Evolutionary conservation across 2,329 filamentous ascomycete genomes (phyloP).

Genomic region (Arthroderma sp.): DNA sequence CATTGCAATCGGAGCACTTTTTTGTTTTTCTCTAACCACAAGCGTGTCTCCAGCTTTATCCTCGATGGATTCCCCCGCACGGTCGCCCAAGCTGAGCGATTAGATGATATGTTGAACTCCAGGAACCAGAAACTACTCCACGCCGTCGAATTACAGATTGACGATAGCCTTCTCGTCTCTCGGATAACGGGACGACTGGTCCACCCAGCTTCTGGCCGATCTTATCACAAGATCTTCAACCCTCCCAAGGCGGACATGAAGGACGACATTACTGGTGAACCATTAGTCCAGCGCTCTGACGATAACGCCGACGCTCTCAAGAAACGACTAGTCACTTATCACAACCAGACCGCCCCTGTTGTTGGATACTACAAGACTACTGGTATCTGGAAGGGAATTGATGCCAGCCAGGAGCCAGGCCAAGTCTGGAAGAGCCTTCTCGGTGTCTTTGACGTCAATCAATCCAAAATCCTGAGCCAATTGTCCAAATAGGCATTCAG

Average conservation of each 20-base stretch:
- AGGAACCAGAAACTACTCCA: constrained; percentile 81
- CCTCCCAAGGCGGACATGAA: constrained; percentile 88
- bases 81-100: constrained; percentile 83
- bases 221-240: constrained; percentile 98
- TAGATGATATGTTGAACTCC: constrained; percentile 76
- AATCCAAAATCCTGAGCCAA: constrained; percentile 38
- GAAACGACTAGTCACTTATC: constrained; percentile 89
- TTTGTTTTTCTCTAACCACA: constrained; percentile 5
- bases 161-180: constrained; percentile 82
- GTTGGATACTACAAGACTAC: constrained; percentile 95
- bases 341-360: constrained; percentile 83
- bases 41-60: constrained; percentile 60
- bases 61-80: constrained; percentile 97
- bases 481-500: constrained; percentile 35
- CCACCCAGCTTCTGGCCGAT: constrained; percentile 89
- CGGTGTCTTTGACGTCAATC: constrained; percentile 61
- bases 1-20: background rate
- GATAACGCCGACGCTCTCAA: constrained; percentile 93
- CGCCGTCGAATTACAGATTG: constrained; percentile 91
- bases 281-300: constrained; percentile 87
- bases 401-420: constrained; percentile 89
- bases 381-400: constrained; percentile 90
- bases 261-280: constrained; percentile 93
- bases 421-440: constrained; percentile 92
- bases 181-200: constrained; percentile 93